Percentiles rank a stretch among this genome's conserved stretches.
phyloP scores from a whole-genome alignment of 192 early-diverging fungal species.

The Borealophlyctis nickersoniae region DNA sequence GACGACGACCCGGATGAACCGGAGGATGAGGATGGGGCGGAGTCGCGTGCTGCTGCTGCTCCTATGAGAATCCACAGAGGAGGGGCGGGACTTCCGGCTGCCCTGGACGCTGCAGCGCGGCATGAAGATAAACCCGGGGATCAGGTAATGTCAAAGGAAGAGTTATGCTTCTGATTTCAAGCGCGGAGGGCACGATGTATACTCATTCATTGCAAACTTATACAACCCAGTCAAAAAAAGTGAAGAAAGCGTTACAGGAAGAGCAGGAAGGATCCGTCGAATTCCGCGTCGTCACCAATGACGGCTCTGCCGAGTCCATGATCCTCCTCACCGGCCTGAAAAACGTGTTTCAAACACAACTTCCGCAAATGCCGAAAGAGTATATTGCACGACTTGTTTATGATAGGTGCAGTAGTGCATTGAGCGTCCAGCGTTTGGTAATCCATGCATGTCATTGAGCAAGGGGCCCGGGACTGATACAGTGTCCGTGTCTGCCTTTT shows the following conservation, averaged over 20 bases:
- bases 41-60: not conserved
- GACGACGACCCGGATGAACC: not conserved
- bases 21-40: not conserved
- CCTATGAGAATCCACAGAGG: not conserved
- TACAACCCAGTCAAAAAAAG: conserved; percentile 13
- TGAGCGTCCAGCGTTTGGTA: not conserved
- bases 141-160: not conserved
- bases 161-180: not conserved
- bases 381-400: conserved; percentile 97
- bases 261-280: conserved; percentile 39
- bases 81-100: not conserved
- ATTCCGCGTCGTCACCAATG: conserved; percentile 76
- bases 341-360: conserved; percentile 93
- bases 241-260: conserved; percentile 32
- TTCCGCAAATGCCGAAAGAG: conserved; percentile 98
- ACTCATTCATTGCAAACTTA: too few relatives aligned
- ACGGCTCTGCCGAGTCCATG: conserved; percentile 75
- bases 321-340: conserved; percentile 89
- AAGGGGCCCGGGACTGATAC: not conserved
- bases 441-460: not conserved
- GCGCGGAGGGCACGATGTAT: not conserved
- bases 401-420: conserved; percentile 59
- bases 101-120: not conserved
- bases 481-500: not conserved
- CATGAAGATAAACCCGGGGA: not conserved